Evolutionary conservation across 2,329 filamentous ascomycete genomes (phyloP), one percentile per base, ranked within the genome.

Genomic region (Penicillium decumbens): DNA sequence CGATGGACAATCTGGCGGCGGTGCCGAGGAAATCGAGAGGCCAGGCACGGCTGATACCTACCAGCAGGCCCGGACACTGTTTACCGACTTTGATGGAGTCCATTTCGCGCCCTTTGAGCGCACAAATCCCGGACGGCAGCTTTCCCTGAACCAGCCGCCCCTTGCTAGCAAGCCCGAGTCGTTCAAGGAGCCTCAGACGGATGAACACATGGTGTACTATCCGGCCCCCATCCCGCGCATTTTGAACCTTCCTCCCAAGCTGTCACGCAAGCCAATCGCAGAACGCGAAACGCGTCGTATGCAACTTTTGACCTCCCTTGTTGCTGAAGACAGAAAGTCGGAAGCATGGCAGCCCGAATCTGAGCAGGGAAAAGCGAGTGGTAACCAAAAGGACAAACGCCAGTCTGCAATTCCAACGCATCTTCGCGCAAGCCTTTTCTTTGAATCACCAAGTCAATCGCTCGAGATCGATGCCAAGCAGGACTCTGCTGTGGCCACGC

Each of bases 181-280:
- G 23, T 72, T 70, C 57, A 65, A 68, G 43, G 65, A 72, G 48
- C 67, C 72, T 2, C 66, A 64, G 43, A 85, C 85, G 1, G 85
- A 83, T 4, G 83, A 92, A 57, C 77, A 84, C 59, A 95, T 97
- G 88, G 82, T 95, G 8, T 97, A 86, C 71, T 98, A 98, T 67
- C 93, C 93, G 12, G 93, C 93, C 3, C 91, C 89, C 1, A 93
- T 98, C 2, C 93, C 93, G 3, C 85, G 87, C 54, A 91, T 95
- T 84, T 79, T 98, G 49, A 97, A 95, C 61, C 75, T 98, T 10
- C 93, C 93, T 0, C 89, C 90, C 39, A 88, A 89, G 61, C 74
- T 97, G 43, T 95, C 91, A 1, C 88, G 85, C 61, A 79, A 83
- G 45, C 83, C 86, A 7, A 80, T 80, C 2, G 72, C 77, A 8